phyloP scores from a whole-genome alignment of 352 stramenopile species.

The Hyaloperonospora arabidopsidis region DNA sequence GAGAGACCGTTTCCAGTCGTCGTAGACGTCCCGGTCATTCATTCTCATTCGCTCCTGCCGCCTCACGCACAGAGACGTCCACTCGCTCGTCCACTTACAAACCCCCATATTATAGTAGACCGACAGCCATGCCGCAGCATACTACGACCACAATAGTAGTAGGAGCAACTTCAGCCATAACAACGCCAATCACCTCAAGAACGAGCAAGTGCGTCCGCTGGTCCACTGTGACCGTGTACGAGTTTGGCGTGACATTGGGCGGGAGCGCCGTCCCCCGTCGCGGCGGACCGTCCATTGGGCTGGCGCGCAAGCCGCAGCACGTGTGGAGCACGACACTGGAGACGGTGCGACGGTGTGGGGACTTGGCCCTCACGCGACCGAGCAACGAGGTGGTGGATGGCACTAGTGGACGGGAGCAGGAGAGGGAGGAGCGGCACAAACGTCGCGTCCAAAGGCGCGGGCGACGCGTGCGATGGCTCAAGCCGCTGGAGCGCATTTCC shows the following conservation, averaged over 20 bases:
- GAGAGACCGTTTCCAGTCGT: too few relatives aligned
- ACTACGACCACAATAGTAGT: too few relatives aligned
- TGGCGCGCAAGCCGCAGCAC: slow-evolving; percentile 33
- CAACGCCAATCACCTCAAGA: too few relatives aligned
- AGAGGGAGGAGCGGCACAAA: slow-evolving; percentile 11
- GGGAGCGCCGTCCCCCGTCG: slow-evolving; percentile 44
- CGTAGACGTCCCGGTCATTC: too few relatives aligned
- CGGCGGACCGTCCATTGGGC: slow-evolving; percentile 42
- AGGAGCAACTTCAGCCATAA: too few relatives aligned
- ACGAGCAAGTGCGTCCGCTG: slow-evolving; percentile 40
- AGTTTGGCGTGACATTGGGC: slow-evolving; percentile 51
- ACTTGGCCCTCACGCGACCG: slow-evolving; percentile 18
- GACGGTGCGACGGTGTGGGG: slow-evolving; percentile 23
- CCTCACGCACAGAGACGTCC: too few relatives aligned
- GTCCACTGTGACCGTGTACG: slow-evolving; percentile 57
- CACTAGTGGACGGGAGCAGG: slow-evolving; percentile 11
- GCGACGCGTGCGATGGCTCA: slow-evolving; percentile 44
- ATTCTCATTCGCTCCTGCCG: too few relatives aligned
- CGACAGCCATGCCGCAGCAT: too few relatives aligned
- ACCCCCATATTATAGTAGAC: too few relatives aligned
- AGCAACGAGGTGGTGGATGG: background rate
- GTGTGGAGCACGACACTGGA: slow-evolving; percentile 48
- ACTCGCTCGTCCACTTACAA: too few relatives aligned
- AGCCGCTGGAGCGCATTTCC: slow-evolving; percentile 40
- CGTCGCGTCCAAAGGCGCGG: slow-evolving; percentile 5